Percentiles rank a stretch among this genome's conserved stretches.
Evolutionary conservation across 78 protist genomes (phyloP).

Genomic region (Dictyostelium discoideum): DNA sequence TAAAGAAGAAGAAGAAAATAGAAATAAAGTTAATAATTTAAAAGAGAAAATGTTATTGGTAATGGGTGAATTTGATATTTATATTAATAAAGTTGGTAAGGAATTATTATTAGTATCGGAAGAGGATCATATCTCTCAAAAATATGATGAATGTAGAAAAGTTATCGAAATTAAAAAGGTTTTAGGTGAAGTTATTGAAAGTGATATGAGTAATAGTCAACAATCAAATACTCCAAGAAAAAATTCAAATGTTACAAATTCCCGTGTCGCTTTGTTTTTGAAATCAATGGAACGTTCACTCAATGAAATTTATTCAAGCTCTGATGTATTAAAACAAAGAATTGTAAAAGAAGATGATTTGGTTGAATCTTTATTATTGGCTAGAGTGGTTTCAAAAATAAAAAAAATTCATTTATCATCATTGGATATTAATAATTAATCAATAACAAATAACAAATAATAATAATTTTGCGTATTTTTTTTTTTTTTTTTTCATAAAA

Average conservation of each 20-base stretch:
- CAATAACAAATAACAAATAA: too few species aligned
- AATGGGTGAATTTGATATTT: background rate
- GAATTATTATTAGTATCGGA: background rate
- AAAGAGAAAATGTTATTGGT: constrained; percentile 40
- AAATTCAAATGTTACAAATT: background rate
- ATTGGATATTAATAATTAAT: background rate
- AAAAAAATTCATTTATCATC: constrained; percentile 35
- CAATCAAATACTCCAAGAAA: constrained; percentile 51
- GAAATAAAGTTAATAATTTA: background rate
- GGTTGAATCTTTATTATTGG: constrained; percentile 23
- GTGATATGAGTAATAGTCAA: constrained; percentile 4
- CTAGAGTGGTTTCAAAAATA: constrained; percentile 44
- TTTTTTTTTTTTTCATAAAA: background rate
- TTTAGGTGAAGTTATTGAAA: constrained; percentile 52
- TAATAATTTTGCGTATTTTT: background rate
- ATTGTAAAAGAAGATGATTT: background rate
- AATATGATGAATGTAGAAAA: constrained; percentile 69
- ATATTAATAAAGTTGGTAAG: background rate
- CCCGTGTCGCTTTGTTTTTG: constrained; percentile 45
- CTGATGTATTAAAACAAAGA: background rate
- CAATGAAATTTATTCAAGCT: constrained; percentile 29
- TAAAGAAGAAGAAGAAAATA: constrained; percentile 49
- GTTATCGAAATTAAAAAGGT: constrained; percentile 52
- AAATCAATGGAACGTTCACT: constrained; percentile 75
- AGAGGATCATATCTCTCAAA: constrained; percentile 48